Percentiles rank a stretch among this genome's conserved stretches.
phyloP scores from a whole-genome alignment of 345 rosid species.

The Corymbia maculata region DNA sequence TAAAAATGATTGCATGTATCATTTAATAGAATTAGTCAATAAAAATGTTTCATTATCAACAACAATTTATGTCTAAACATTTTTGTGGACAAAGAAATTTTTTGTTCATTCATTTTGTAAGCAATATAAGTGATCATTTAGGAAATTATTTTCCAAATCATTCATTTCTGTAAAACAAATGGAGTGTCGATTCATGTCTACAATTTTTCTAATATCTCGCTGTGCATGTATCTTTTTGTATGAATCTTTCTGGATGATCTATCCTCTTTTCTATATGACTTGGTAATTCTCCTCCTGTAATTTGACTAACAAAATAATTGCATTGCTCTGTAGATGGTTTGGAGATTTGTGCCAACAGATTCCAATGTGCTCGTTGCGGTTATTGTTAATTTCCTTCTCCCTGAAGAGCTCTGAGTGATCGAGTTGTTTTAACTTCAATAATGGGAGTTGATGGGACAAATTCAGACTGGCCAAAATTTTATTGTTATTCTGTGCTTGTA shows the following conservation, averaged over 20 bases:
- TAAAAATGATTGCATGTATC: background rate
- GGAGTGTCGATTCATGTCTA: background rate
- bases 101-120: background rate
- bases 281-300: background rate
- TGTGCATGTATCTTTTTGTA: background rate
- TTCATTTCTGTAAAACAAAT: background rate
- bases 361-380: background rate
- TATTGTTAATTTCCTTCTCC: background rate
- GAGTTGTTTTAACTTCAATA: conserved; percentile 10
- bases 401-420: conserved; percentile 1
- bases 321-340: conserved; percentile 8
- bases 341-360: background rate
- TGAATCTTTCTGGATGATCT: background rate
- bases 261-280: background rate
- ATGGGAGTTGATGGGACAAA: background rate
- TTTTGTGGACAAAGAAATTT: background rate
- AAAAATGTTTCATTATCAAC: background rate
- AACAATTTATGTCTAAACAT: background rate
- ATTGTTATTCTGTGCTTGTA: conserved; percentile 1
- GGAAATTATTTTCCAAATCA: background rate
- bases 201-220: background rate
- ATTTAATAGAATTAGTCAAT: background rate
- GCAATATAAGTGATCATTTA: background rate
- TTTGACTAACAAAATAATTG: background rate
- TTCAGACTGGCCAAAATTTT: background rate